Conservation (phyloP, 2,329 filamentous ascomycete species). For the Fusarium penzigii region DNA sequence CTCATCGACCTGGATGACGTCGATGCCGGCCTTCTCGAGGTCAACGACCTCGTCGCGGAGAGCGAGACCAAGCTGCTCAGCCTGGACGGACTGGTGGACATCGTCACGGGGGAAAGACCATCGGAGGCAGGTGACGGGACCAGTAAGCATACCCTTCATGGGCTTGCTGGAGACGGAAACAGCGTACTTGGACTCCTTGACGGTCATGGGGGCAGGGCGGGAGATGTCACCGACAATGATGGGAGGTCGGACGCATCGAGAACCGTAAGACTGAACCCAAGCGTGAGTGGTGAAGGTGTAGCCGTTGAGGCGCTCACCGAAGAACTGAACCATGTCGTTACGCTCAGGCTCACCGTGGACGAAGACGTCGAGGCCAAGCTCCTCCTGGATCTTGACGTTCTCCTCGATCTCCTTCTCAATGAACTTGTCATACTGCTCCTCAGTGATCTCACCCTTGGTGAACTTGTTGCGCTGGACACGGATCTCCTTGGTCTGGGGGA, state of each 20-base stretch:
- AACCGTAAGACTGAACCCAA: slow-evolving; percentile 98
- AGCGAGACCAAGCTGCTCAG: slow-evolving; percentile 96
- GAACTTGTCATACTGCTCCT: slow-evolving; percentile 94
- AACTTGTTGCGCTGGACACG: slow-evolving; percentile 96
- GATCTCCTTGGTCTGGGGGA: slow-evolving; percentile 99
- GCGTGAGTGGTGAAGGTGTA: slow-evolving; percentile 99
- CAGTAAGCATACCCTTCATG: slow-evolving; percentile 99
- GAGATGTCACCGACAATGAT: slow-evolving; percentile 99
- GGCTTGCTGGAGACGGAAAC: slow-evolving; percentile 95
- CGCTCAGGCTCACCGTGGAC: slow-evolving; percentile 99
- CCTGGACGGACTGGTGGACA: slow-evolving; percentile 98
- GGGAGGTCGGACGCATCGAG: slow-evolving; percentile 94
- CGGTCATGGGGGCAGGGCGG: slow-evolving; percentile 94
- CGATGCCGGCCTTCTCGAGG: slow-evolving; percentile 94
- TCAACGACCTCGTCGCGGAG: slow-evolving; percentile 98
- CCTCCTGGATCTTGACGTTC: slow-evolving; percentile 95
- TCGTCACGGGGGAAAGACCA: slow-evolving; percentile 99
- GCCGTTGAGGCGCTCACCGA: slow-evolving; percentile 93
- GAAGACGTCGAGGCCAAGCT: slow-evolving; percentile 94
- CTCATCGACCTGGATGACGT: slow-evolving; percentile 99
- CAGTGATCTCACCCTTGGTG: slow-evolving; percentile 96
- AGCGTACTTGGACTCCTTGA: slow-evolving; percentile 99
- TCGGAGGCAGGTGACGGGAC: slow-evolving; percentile 96
- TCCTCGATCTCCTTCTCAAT: slow-evolving; percentile 98
- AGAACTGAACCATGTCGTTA: slow-evolving; percentile 99